These are phyloP conservation scores for Skeletonema grethae DNA, from an alignment of 108 stramenopile genomes.

Conservation along the genomic window DNA sequence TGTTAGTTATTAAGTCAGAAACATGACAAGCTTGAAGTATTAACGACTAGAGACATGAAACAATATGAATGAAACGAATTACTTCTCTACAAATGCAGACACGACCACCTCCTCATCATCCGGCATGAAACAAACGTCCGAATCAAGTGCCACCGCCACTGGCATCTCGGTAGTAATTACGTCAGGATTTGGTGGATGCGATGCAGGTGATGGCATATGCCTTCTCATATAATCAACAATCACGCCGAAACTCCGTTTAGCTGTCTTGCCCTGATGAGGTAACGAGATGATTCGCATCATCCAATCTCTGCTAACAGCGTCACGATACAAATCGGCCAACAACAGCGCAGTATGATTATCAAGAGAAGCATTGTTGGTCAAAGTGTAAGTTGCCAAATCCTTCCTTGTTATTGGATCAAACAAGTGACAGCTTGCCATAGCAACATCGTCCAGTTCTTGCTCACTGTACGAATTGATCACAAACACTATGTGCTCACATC, in stretches of 20 bases:
- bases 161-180: constrained; percentile 26
- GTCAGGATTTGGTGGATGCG: constrained; percentile 13
- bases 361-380: constrained; percentile 35
- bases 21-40: background rate
- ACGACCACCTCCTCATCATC: constrained; percentile 5
- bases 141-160: constrained; percentile 12
- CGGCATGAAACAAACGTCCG: constrained; percentile 2
- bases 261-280: constrained; percentile 38
- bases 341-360: constrained; percentile 47
- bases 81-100: background rate
- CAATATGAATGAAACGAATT: background rate
- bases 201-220: background rate
- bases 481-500: constrained; percentile 43
- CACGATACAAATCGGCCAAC: constrained; percentile 50
- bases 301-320: constrained; percentile 31
- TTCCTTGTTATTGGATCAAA: constrained; percentile 41
- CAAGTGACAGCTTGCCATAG: constrained; percentile 49
- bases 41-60: background rate
- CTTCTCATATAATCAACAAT: constrained; percentile 23
- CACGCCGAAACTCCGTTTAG: background rate
- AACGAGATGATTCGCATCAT: constrained; percentile 40
- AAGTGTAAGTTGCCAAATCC: constrained; percentile 50
- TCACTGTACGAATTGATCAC: constrained; percentile 54
- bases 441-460: constrained; percentile 55
- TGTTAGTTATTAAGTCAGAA: too few species aligned